Base-by-base conservation (phyloP, 768 basidiomycete genomes). In the Cubamyces sp. region DNA sequence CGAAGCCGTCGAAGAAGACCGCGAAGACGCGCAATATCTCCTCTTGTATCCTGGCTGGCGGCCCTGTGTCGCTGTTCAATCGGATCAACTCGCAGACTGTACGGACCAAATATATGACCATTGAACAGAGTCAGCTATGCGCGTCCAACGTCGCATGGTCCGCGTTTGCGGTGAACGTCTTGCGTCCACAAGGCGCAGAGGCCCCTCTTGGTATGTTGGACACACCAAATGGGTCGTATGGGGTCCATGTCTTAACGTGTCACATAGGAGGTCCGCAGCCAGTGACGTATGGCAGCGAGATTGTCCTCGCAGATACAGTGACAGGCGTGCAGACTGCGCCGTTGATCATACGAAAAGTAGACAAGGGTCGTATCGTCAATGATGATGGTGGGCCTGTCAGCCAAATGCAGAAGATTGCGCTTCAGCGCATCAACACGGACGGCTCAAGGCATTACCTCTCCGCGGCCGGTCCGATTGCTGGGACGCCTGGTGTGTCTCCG, bases 11-110 rank as follows among this genome's bases (percentile, higher is more conserved):
- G 62, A 96, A 96, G 84, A 96, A 95, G 82, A 96, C 94, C 11
- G 92, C 92, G 60, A 96, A 96, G 79, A 94, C 94, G 69, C 89
- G 94, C 78, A 89, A 92, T 79, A 90, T 91, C 71, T 90, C 88
- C 46, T 93, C 88, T 21, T 96, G 94, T 78, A 94, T 97, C 74
- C 83, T 94, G 57, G 90, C 89, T 28, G 90, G 91, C 50, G 91
- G 92, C 21, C 90, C 93, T 39, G 92, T 98, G 53, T 92, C 93
- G 55, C 84, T 98, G 49, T 96, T 95, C 83, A 94, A 95, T 74
- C 90, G 95, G 70, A 94, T 98, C 82, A 95, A 96, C 76, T 92
- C 92, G 15, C 95, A 98, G 77, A 94, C 95, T 41, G 94, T 96
- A 62, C 89, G 95, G 71, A 97, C 95, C 60, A 96, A 96, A 79